Conservation (phyloP, 225 moss, liverwort and hornwort genomes). For the Neckera pumila region DNA sequence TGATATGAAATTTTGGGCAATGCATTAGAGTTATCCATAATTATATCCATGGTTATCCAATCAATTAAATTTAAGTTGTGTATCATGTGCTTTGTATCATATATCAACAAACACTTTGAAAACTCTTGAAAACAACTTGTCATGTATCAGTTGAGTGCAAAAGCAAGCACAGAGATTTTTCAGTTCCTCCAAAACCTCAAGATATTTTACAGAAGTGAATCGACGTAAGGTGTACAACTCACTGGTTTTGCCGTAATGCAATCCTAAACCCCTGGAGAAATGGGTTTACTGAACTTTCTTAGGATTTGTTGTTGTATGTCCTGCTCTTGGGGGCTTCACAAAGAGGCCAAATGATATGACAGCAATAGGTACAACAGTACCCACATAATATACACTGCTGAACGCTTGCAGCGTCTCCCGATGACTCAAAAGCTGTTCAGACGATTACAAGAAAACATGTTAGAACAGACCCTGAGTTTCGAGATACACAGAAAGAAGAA, state of each 20-base stretch:
- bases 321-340: conserved; percentile 43
- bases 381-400: conserved; percentile 66
- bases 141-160: not conserved
- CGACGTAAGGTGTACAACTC: not conserved
- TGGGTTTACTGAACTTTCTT: conserved; percentile 13
- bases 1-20: not conserved
- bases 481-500: not conserved
- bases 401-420: conserved; percentile 62
- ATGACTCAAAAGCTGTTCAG: conserved; percentile 42
- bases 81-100: not conserved
- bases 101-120: not conserved
- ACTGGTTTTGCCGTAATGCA: not conserved
- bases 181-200: not conserved
- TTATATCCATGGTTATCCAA: not conserved
- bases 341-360: conserved; percentile 45
- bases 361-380: conserved; percentile 48
- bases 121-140: not conserved
- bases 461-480: not conserved
- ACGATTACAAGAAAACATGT: not conserved
- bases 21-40: not conserved
- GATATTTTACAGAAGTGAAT: not conserved
- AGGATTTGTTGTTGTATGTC: not conserved
- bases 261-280: not conserved
- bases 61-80: not conserved
- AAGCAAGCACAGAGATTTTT: not conserved